Percentiles rank a stretch among this genome's conserved stretches.
Evolutionary conservation across 2,329 filamentous ascomycete genomes (phyloP).

Genomic region (Paecilomyces sp.): DNA sequence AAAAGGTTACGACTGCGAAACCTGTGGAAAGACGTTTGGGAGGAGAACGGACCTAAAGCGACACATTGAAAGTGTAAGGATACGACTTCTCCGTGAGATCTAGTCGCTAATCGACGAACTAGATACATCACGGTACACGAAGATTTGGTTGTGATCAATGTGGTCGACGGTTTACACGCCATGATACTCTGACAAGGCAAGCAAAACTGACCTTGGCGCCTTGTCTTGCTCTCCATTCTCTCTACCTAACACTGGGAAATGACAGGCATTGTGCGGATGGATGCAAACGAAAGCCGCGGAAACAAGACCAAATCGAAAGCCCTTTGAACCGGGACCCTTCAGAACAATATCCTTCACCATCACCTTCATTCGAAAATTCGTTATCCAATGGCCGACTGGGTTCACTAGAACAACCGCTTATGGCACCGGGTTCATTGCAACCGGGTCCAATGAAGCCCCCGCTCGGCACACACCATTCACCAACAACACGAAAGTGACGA

Average conservation of each 20-base stretch:
- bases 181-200: slow-evolving; percentile 76
- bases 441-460: neutral
- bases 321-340: neutral
- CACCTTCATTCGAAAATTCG: neutral
- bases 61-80: slow-evolving; percentile 46
- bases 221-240: neutral
- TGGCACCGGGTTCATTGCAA: neutral
- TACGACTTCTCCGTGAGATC: slow-evolving; percentile 17
- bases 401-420: neutral
- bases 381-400: neutral
- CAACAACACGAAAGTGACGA: neutral
- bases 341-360: neutral
- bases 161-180: slow-evolving; percentile 64
- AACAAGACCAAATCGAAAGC: neutral
- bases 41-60: slow-evolving; percentile 69
- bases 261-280: slow-evolving; percentile 11
- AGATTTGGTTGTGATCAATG: slow-evolving; percentile 67
- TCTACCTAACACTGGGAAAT: neutral
- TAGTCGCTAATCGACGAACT: slow-evolving; percentile 40
- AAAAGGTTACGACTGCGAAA: slow-evolving; percentile 63
- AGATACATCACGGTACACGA: slow-evolving; percentile 67
- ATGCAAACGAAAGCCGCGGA: slow-evolving; percentile 4
- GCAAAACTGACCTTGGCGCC: slow-evolving; percentile 12
- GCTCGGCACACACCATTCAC: neutral
- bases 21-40: slow-evolving; percentile 70